phyloP scores from a whole-genome alignment of 1,139 yeast genomes.

The Keqinozyma sinolaborantium region DNA sequence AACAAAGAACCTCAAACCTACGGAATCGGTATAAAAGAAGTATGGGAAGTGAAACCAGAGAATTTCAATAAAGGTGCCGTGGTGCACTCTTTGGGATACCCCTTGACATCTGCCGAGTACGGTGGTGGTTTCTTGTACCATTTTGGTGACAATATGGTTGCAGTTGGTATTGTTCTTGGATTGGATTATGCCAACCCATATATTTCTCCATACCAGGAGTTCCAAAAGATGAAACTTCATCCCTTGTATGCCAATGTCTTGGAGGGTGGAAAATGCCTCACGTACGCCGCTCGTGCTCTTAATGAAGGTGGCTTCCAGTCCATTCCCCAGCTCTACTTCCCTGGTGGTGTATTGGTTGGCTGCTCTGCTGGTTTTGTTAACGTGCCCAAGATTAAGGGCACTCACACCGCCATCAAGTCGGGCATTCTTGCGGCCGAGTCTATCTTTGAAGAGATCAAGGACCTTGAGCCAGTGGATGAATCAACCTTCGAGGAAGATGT shows the following conservation, averaged over 20 bases:
- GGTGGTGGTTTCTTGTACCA: constrained; percentile 98
- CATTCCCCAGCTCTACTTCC: constrained; percentile 84
- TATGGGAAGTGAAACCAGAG: constrained; percentile 91
- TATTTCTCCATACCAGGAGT: constrained; percentile 92
- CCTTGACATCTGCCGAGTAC: constrained; percentile 68
- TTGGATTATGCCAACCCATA: constrained; percentile 92
- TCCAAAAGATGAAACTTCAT: constrained; percentile 89
- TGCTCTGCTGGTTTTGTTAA: constrained; percentile 95
- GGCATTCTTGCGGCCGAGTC: constrained; percentile 94
- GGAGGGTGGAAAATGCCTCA: constrained; percentile 86
- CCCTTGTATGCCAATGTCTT: constrained; percentile 76
- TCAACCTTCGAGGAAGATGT: constrained; percentile 35
- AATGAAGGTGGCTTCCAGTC: constrained; percentile 96
- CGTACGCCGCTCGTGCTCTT: constrained; percentile 93
- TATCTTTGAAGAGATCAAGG: constrained; percentile 57
- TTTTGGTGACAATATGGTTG: constrained; percentile 87
- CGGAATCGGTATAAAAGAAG: constrained; percentile 93
- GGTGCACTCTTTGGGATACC: constrained; percentile 88
- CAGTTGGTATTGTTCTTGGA: constrained; percentile 89
- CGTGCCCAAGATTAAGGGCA: constrained; percentile 97
- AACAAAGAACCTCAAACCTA: constrained; percentile 80
- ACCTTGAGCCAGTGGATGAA: constrained; percentile 47
- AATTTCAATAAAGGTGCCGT: constrained; percentile 79
- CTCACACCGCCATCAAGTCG: constrained; percentile 94
- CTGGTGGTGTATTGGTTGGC: constrained; percentile 94